phyloP scores from a whole-genome alignment of 768 basidiomycete species.

The Auricularia sp. region DNA sequence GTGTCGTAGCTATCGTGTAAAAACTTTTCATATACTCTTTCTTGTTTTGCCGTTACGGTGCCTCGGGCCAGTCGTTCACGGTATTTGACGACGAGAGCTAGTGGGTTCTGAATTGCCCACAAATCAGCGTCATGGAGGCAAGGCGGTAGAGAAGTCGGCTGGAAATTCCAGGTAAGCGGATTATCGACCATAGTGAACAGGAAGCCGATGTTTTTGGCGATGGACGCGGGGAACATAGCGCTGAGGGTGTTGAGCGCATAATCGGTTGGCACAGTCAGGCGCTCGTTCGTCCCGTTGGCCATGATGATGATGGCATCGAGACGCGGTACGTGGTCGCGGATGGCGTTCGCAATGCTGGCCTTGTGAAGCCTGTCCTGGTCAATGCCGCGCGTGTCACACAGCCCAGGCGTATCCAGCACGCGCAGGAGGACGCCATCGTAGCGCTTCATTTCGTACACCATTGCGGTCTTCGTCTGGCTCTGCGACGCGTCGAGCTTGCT shows the following conservation, averaged over 20 bases:
- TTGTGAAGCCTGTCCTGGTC: conserved; percentile 19
- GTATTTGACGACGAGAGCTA: conserved; percentile 1
- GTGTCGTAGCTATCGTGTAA: not conserved
- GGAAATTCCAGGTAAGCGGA: conserved; percentile 15
- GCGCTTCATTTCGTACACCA: conserved; percentile 6
- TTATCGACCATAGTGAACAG: conserved; percentile 16
- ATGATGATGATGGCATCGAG: conserved; percentile 22
- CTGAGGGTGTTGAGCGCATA: conserved; percentile 19
- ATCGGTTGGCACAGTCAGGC: conserved; percentile 18
- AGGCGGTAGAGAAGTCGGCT: conserved; percentile 11
- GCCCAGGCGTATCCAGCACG: conserved; percentile 23
- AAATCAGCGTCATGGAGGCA: conserved; percentile 5
- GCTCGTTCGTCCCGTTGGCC: conserved; percentile 19
- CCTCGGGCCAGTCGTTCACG: not conserved
- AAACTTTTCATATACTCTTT: not conserved
- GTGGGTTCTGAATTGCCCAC: conserved; percentile 3
- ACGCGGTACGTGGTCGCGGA: conserved; percentile 12
- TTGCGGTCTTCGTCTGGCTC: conserved; percentile 9
- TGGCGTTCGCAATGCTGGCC: conserved; percentile 17
- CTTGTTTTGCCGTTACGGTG: not conserved
- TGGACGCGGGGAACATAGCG: conserved; percentile 17
- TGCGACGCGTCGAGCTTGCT: not conserved
- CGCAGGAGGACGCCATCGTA: conserved; percentile 10
- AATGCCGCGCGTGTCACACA: conserved; percentile 21
- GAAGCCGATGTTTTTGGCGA: conserved; percentile 20